phyloP scores from a whole-genome alignment of 23 red algal species.

The Gracilariopsis chorda region DNA sequence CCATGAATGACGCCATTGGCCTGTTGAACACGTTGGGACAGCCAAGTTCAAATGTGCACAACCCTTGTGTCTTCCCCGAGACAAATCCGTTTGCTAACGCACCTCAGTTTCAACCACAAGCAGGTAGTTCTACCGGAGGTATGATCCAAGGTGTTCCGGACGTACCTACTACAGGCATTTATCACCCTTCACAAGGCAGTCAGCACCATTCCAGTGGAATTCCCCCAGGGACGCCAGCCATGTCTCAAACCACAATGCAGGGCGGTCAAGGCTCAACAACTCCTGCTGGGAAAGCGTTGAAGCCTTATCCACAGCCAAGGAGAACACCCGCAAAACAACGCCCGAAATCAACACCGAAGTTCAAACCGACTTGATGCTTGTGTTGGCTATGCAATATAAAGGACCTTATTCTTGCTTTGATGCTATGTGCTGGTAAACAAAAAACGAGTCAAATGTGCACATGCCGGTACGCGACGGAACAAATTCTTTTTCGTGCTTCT shows the following conservation, averaged over 20 bases:
- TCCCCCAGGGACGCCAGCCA: background rate
- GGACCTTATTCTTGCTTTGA: too few relatives aligned
- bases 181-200: background rate
- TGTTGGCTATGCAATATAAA: too few relatives aligned
- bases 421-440: too few relatives aligned
- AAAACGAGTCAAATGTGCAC: too few relatives aligned
- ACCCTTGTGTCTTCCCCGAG: background rate
- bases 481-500: too few relatives aligned
- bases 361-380: too few relatives aligned
- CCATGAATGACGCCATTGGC: constrained; percentile 33
- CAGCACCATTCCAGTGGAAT: background rate
- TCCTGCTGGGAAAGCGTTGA: background rate
- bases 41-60: background rate
- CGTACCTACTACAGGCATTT: background rate
- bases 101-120: background rate
- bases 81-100: constrained; percentile 1
- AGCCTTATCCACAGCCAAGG: background rate
- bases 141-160: background rate
- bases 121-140: background rate
- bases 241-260: background rate
- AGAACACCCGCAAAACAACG: too few relatives aligned
- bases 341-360: background rate
- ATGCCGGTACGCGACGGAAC: too few relatives aligned
- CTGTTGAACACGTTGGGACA: constrained; percentile 23
- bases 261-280: background rate